Percentiles rank a stretch among this genome's conserved stretches.
Conservation (phyloP, 257 asterid species). For the Fraxinus cuspidata region DNA sequence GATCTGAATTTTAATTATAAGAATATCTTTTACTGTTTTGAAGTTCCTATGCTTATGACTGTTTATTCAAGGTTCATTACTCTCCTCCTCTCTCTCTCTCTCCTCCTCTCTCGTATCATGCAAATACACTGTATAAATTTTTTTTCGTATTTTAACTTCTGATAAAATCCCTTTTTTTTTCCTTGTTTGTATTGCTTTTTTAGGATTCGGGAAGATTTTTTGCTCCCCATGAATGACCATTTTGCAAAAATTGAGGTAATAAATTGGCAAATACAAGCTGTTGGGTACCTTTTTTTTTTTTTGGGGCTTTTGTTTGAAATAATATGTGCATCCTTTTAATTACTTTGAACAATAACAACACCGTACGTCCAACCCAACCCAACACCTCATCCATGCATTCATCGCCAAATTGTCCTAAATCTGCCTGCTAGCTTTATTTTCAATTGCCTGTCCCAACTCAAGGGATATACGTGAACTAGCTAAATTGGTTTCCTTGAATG, state of each 20-base stretch:
- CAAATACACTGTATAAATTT: background rate
- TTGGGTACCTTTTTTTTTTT: background rate
- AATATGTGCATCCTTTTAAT: background rate
- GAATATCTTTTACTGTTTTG: background rate
- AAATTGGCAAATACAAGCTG: background rate
- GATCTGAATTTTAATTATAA: background rate
- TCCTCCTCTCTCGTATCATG: background rate
- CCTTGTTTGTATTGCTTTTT: background rate
- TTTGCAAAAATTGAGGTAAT: slow-evolving; percentile 5
- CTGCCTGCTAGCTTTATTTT: background rate
- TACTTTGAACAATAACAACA: background rate
- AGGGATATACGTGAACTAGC: background rate
- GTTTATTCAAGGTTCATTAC: background rate
- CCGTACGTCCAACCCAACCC: background rate
- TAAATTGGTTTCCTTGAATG: background rate
- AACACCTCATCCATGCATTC: background rate
- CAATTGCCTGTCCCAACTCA: background rate
- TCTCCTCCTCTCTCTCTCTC: background rate
- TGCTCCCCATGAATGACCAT: background rate
- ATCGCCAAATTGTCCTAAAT: background rate
- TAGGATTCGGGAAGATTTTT: background rate
- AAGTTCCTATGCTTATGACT: background rate
- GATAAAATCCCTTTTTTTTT: background rate
- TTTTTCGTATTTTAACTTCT: background rate
- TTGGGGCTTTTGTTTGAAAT: too few species aligned